Base-by-base conservation (phyloP, 495 filamentous ascomycete species). In the Aspergillus ostianus region DNA sequence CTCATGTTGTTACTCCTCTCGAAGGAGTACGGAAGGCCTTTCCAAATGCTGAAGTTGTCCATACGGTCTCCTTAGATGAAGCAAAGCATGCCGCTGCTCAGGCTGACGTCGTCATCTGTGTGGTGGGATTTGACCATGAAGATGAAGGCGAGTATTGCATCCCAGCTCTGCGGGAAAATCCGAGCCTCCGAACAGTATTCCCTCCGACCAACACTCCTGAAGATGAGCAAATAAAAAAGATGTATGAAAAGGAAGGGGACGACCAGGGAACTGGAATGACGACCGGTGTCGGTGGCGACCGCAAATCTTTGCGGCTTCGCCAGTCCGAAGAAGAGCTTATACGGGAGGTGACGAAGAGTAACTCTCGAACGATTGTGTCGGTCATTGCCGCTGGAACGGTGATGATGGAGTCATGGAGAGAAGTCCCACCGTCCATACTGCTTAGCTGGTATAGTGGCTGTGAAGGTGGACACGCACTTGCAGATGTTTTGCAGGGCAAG, bases 261-360 rank as follows among this genome's bases (percentile, higher is more conserved):
- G 56, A 27, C 17, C 19, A 29, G 29, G 51, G 49, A 29, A 50
- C 52, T 26, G 59, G 23, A 4, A 50, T 65, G 13, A 49, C 47
- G 27, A 57, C 36, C 2, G 62, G 59, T 2, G 50, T 51, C 26
- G 65, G 65, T 23, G 66, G 66, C 7, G 66, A 68, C 30, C 66
- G 66, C 2, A 47, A 17, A 10, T 61, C 56, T 3, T 15, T 68
- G 10, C 21, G 66, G n/a, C 58, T 68, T 19, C 55, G 60, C 15
- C 19, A 18, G 15, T 41, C 47, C 15, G 66, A 68, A 41, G 68
- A 80, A 46, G 77, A 81, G 18, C 64, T 88, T 12, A 80, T 86
- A 47, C 77, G 81, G 54, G 78, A 82, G 13, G 78, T 88, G 26
- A 75, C 80, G 0, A 69, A 77, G 9, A 76, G 79, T 36, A 81